Evolutionary conservation across 345 rosid genomes (phyloP).

Genomic region (Eucalyptus curtisii): DNA sequence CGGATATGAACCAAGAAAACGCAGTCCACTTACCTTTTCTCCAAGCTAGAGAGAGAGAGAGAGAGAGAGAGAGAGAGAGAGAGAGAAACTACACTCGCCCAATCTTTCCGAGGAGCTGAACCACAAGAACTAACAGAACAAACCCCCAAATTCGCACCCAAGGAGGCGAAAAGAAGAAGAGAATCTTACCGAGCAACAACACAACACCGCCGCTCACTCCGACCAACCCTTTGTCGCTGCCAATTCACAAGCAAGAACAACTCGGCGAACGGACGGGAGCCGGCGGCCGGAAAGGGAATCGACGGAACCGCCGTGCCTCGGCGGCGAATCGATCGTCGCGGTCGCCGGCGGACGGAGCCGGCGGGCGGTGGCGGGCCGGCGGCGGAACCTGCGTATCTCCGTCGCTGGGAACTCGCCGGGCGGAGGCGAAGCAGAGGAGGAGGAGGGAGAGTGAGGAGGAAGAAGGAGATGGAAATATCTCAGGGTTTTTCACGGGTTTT

Average conservation of each 20-base stretch:
- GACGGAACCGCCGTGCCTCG: not conserved
- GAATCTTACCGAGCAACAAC: not conserved
- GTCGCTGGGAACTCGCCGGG: not conserved
- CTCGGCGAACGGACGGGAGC: not conserved
- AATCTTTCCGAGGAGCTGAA: not conserved
- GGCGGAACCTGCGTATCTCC: not conserved
- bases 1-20: not conserved
- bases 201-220: not conserved
- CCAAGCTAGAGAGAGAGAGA: not conserved
- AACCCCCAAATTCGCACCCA: not conserved
- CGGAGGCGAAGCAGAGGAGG: not conserved
- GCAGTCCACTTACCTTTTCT: not conserved
- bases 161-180: not conserved
- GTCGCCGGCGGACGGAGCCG: not conserved
- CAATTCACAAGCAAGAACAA: not conserved
- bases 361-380: not conserved
- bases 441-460: not conserved
- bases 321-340: not conserved
- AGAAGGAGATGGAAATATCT: not conserved
- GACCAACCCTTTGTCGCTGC: not conserved
- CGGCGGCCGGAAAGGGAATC: not conserved
- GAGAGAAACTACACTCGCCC: not conserved
- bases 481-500: not conserved
- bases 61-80: not conserved
- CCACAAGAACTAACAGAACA: not conserved